phyloP scores from a whole-genome alignment of 2,329 filamentous ascomycete species.

The Pseudocercospora ulei region DNA sequence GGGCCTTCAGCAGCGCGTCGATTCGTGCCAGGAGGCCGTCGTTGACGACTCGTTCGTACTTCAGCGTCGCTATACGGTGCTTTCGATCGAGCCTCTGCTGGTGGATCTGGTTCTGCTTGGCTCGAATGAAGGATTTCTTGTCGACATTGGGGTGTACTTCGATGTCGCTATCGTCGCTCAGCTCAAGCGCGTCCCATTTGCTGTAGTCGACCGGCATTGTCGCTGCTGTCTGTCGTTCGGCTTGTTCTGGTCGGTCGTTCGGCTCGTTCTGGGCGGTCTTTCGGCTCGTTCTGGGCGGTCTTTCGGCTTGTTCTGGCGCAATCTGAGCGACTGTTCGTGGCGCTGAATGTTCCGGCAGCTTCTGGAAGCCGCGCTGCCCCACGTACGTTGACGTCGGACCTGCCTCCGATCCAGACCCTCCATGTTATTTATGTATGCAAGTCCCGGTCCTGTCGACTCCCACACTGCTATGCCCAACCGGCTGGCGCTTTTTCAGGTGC shows the following conservation, averaged over 20 bases:
- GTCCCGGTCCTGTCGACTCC: no score
- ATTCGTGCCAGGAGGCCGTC: conserved; percentile 81
- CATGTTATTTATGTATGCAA: no score
- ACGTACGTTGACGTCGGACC: background rate
- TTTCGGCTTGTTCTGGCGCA: no score
- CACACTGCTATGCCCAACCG: no score
- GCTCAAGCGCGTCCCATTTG: conserved; percentile 82
- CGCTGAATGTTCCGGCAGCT: conserved; percentile 3
- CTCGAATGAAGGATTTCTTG: conserved; percentile 95
- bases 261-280: background rate
- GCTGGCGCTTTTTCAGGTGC: no score
- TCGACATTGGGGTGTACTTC: conserved; percentile 99
- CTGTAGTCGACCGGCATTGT: conserved; percentile 57
- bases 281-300: no score
- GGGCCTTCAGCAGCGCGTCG: conserved; percentile 61
- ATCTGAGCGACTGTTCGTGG: no score
- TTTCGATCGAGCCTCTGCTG: conserved; percentile 76
- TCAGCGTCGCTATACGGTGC: conserved; percentile 78
- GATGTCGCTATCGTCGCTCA: conserved; percentile 95
- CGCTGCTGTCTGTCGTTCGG: background rate
- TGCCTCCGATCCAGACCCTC: background rate
- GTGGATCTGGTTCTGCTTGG: conserved; percentile 96
- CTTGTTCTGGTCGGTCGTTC: background rate
- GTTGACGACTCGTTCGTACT: conserved; percentile 89
- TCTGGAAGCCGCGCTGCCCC: conserved; percentile 1